A percentile compares a stretch with the other conserved stretches of the same genome.
Conservation (phyloP, 2,329 filamentous ascomycete genomes). For the Raffaelea deltoideospora region DNA sequence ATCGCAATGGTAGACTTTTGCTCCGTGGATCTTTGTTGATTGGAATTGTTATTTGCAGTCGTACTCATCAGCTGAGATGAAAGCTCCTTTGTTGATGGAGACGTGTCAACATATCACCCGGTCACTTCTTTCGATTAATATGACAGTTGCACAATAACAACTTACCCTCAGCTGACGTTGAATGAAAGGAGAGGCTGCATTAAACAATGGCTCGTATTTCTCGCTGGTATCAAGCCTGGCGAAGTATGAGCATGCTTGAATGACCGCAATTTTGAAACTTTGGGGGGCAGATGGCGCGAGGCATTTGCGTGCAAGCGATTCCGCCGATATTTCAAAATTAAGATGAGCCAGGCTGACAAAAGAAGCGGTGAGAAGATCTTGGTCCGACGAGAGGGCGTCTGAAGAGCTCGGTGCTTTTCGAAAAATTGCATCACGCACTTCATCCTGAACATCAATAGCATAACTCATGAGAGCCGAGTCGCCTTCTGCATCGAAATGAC, state of each 20-base stretch:
- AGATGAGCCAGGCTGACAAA: slow-evolving; percentile 51
- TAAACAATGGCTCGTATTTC: slow-evolving; percentile 39
- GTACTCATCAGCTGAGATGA: slow-evolving; percentile 22
- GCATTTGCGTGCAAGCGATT: slow-evolving; percentile 40
- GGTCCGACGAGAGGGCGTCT: slow-evolving; percentile 39
- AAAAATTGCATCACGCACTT: slow-evolving; percentile 51
- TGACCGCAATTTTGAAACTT: slow-evolving; percentile 45
- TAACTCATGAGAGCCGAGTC: slow-evolving; percentile 48
- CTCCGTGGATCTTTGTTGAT: slow-evolving; percentile 24
- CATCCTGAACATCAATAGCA: slow-evolving; percentile 54
- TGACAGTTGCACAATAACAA: too few species aligned
- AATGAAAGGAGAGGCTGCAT: slow-evolving; percentile 39
- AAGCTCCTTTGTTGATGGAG: slow-evolving; percentile 18
- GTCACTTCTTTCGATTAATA: too few species aligned
- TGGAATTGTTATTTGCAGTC: slow-evolving; percentile 23
- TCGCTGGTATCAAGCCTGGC: slow-evolving; percentile 33
- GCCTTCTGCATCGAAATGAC: slow-evolving; percentile 47
- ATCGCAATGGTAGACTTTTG: slow-evolving; percentile 24
- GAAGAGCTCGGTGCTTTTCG: slow-evolving; percentile 30
- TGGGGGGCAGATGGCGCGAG: slow-evolving; percentile 40
- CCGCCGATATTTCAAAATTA: slow-evolving; percentile 42
- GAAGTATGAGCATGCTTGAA: slow-evolving; percentile 49
- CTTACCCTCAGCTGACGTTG: slow-evolving; percentile 40
- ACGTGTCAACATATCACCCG: not conserved
- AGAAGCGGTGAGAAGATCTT: slow-evolving; percentile 49